Percentiles rank a stretch among this genome's conserved stretches.
Evolutionary conservation across 176 grass and related monocot species (phyloP).

Genomic region (Pharus latifolius): DNA sequence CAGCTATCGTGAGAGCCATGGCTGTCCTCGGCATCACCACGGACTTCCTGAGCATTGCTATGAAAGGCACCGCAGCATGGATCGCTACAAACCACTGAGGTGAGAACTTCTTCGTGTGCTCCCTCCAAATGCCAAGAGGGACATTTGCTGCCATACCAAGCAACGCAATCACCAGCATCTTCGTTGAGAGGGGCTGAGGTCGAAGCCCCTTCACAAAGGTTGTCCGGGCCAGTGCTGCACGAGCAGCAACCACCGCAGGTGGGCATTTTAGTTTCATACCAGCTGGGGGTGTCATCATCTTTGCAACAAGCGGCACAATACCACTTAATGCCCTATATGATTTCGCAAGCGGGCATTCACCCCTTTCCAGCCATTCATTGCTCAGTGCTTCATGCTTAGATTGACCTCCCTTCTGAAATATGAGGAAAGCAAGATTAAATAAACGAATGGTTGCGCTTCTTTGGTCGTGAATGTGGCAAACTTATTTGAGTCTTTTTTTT

Average conservation of each 20-base stretch:
- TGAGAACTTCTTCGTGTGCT: constrained; percentile 74
- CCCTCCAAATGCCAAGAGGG: constrained; percentile 80
- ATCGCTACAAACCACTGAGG: constrained; percentile 59
- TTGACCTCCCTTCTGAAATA: constrained; percentile 49
- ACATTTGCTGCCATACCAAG: constrained; percentile 73
- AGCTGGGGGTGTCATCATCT: constrained; percentile 54
- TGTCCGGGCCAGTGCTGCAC: constrained; percentile 50
- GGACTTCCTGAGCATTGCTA: constrained; percentile 86
- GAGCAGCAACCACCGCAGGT: constrained; percentile 54
- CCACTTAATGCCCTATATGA: constrained; percentile 56
- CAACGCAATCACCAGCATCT: constrained; percentile 67
- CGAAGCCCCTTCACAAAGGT: constrained; percentile 63
- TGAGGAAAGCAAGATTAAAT: constrained; percentile 7
- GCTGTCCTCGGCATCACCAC: constrained; percentile 73
- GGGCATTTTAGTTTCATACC: constrained; percentile 65
- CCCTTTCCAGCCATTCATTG: constrained; percentile 71
- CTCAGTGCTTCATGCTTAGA: constrained; percentile 53
- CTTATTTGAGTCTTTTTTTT: no score
- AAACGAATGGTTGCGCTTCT: not conserved
- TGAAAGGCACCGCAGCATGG: constrained; percentile 73
- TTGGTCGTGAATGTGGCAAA: not conserved
- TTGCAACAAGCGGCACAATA: constrained; percentile 61
- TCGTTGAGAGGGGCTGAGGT: constrained; percentile 54
- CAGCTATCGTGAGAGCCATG: constrained; percentile 73
- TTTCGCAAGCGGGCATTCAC: constrained; percentile 69